Conservation (phyloP, 2,329 filamentous ascomycete species). For the Plenodomus lindquistii region DNA sequence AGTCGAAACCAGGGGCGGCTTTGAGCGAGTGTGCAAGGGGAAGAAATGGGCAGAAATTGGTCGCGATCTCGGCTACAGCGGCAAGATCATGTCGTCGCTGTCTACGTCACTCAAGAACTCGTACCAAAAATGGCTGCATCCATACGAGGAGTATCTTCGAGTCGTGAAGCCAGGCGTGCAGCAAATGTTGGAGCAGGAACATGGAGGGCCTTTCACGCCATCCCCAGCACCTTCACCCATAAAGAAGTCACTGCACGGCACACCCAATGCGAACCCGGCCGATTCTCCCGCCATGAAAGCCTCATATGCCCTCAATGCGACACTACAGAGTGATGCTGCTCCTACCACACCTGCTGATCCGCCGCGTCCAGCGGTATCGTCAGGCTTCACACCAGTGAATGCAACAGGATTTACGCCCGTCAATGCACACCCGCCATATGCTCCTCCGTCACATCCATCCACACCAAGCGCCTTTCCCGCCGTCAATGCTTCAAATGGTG, state of each 20-base stretch:
- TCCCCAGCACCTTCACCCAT: conserved; percentile 76
- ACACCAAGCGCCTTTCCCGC: conserved; percentile 56
- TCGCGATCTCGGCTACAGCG: conserved; percentile 93
- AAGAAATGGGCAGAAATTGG: conserved; percentile 99
- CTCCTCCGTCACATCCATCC: conserved; percentile 23
- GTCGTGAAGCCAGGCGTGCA: conserved; percentile 95
- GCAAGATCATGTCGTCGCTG: conserved; percentile 98
- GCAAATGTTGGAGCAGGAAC: conserved; percentile 89
- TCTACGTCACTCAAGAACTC: conserved; percentile 98
- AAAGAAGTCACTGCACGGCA: conserved; percentile 57
- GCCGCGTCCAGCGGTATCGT: conserved; percentile 58
- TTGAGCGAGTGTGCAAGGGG: conserved; percentile 92
- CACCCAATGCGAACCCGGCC: conserved; percentile 56
- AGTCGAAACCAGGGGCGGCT: conserved; percentile 90
- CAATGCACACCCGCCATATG: conserved; percentile 53
- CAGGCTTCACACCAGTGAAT: conserved; percentile 76
- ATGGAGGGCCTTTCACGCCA: conserved; percentile 86
- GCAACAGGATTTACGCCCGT: conserved; percentile 65
- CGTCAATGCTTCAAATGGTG: conserved; percentile 57
- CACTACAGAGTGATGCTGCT: conserved; percentile 49
- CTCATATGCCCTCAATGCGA: conserved; percentile 60
- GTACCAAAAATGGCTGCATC: conserved; percentile 94
- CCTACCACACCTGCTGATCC: conserved; percentile 56
- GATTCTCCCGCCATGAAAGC: conserved; percentile 70
- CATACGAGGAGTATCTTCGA: conserved; percentile 92